Percentiles rank a stretch among this genome's conserved stretches.
Conservation (phyloP, 2,329 filamentous ascomycete species). For the Hortaea werneckii region DNA sequence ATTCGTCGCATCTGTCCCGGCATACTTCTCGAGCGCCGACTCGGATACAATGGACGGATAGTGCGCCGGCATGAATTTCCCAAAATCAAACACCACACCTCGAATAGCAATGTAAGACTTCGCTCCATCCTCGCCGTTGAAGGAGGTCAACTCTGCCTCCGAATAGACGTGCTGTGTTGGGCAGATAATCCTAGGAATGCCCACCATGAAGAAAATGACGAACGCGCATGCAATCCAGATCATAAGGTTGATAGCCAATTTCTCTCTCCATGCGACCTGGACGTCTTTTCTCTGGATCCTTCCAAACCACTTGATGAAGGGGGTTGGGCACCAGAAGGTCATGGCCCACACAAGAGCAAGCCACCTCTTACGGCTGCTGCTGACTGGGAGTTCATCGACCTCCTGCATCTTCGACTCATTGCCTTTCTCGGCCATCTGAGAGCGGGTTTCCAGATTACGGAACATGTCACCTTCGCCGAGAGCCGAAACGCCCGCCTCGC, state of each 20-base stretch:
- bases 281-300: conserved; percentile 89
- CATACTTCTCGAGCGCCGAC: conserved; percentile 65
- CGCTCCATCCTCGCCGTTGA: conserved; percentile 59
- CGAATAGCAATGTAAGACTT: conserved; percentile 70
- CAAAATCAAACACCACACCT: conserved; percentile 79
- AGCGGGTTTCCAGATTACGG: conserved; percentile 84
- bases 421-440: conserved; percentile 89
- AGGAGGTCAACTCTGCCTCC: conserved; percentile 59
- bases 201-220: conserved; percentile 79
- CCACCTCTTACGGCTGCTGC: conserved; percentile 80
- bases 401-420: conserved; percentile 85
- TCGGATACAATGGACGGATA: conserved; percentile 57
- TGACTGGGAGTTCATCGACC: conserved; percentile 73
- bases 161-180: conserved; percentile 85
- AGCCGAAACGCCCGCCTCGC: conserved; percentile 84
- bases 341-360: conserved; percentile 71
- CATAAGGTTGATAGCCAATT: conserved; percentile 92
- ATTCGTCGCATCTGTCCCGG: conserved; percentile 72
- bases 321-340: conserved; percentile 82
- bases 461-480: conserved; percentile 96
- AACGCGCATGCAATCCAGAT: conserved; percentile 81
- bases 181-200: conserved; percentile 80
- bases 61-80: conserved; percentile 61
- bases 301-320: conserved; percentile 64
- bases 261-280: conserved; percentile 88